Conservation (phyloP, 2,329 filamentous ascomycete species). For the Hymenoscyphus scutula region DNA sequence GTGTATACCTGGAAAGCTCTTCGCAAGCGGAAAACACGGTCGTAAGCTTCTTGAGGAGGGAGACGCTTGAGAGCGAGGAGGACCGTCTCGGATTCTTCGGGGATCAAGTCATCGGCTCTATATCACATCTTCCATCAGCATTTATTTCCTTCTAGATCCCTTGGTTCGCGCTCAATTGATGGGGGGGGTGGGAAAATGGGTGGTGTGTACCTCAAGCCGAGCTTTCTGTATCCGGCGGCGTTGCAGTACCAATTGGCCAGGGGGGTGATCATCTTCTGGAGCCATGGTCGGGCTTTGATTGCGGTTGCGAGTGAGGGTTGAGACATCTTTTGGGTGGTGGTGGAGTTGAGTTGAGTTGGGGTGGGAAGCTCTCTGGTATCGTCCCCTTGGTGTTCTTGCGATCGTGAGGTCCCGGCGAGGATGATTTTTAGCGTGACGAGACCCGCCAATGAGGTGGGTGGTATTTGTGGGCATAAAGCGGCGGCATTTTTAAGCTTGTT, state of each 20-base stretch:
- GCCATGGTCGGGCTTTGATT: slow-evolving; percentile 82
- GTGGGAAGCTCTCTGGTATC: slow-evolving; percentile 12
- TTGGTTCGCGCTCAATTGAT: slow-evolving; percentile 12
- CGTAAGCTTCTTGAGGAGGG: slow-evolving; percentile 84
- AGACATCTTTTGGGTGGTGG: slow-evolving; percentile 34
- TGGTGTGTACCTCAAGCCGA: slow-evolving; percentile 74
- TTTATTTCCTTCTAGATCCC: background rate
- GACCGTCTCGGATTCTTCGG: slow-evolving; percentile 86
- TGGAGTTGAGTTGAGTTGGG: slow-evolving; percentile 15
- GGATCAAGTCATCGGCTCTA: slow-evolving; percentile 92
- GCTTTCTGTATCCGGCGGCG: slow-evolving; percentile 86
- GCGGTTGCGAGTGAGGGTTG: slow-evolving; percentile 64
- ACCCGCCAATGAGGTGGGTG: background rate
- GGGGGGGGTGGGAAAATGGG: slow-evolving; percentile 3
- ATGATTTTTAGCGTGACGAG: background rate
- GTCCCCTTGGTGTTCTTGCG: background rate
- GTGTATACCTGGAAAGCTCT: slow-evolving; percentile 79
- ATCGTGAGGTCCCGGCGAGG: background rate
- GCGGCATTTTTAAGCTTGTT: background rate
- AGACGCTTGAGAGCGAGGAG: slow-evolving; percentile 89
- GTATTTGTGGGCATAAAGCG: slow-evolving; percentile 6
- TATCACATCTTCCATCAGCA: slow-evolving; percentile 22
- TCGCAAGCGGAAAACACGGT: slow-evolving; percentile 95
- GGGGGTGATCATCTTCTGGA: slow-evolving; percentile 74
- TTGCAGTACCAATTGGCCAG: slow-evolving; percentile 86